Percentiles rank a stretch among this genome's conserved stretches.
Evolutionary conservation across 2,329 filamentous ascomycete species (phyloP).

Genomic region (Trichoderma sp.): DNA sequence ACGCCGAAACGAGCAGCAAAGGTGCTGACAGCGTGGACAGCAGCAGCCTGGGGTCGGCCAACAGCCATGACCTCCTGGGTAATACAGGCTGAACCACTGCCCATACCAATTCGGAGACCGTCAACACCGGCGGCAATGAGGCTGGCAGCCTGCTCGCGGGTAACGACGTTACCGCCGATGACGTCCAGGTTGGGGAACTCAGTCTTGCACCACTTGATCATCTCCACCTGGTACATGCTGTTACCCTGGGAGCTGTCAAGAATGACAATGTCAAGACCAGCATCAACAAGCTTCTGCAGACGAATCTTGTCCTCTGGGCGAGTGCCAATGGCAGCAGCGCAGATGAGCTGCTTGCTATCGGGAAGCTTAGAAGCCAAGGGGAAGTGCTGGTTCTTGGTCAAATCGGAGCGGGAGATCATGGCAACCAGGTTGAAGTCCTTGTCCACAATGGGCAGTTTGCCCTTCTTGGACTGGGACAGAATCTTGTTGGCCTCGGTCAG

Average conservation of each 20-base stretch:
- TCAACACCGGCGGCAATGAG: constrained; percentile 93
- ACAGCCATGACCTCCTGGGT: constrained; percentile 99
- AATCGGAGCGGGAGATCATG: constrained; percentile 87
- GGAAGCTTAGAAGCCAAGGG: constrained; percentile 94
- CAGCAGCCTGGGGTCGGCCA: constrained; percentile 89
- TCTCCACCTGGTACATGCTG: constrained; percentile 97
- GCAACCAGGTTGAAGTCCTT: constrained; percentile 80
- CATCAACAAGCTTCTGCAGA: constrained; percentile 84
- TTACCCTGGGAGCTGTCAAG: constrained; percentile 97
- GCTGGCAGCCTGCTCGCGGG: constrained; percentile 87
- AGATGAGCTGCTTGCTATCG: constrained; percentile 95
- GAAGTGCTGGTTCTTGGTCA: constrained; percentile 99
- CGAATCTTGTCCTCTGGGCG: constrained; percentile 88
- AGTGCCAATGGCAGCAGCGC: constrained; percentile 92
- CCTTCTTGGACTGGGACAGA: constrained; percentile 94
- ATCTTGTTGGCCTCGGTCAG: constrained; percentile 89
- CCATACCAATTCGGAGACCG: constrained; percentile 97
- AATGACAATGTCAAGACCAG: constrained; percentile 91
- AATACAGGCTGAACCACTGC: constrained; percentile 95
- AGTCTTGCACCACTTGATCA: constrained; percentile 94
- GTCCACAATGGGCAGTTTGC: constrained; percentile 93
- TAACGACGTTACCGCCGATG: constrained; percentile 98
- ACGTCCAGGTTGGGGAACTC: constrained; percentile 85
- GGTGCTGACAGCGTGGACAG: constrained; percentile 82
- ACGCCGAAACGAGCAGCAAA: constrained; percentile 94